Evolutionary conservation across 306 rosid species (phyloP), one percentile per base, ranked within the genome.

Genomic region (Cyclanthera cordifolia): DNA sequence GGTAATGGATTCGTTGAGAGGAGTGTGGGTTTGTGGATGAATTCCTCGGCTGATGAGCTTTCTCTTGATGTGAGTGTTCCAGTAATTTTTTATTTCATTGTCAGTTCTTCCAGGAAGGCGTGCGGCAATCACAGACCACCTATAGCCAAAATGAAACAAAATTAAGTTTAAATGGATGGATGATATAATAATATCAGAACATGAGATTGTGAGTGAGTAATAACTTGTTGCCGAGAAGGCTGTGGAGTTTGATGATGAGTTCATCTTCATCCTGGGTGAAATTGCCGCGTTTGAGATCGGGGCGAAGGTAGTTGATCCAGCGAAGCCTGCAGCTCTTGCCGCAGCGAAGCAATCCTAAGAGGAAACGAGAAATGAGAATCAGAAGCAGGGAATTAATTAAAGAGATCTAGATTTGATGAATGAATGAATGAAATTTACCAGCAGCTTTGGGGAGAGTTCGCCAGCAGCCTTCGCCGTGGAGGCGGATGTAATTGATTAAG

Each of bases 401-500:
- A 4, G 4, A 20, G 19, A 4, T 3, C 0, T 28, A 14, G 8
- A 3, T 0, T 3, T 3, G 6, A 0, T 32, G 17, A 10, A 12
- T 46, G 1, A 0, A 1, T 4, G 3, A 0, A 2, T 5, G 34
- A 8, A 5, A 28, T 27, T 7, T 61, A 87, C 93, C 94, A 0
- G 94, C 94, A 16, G 85, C 71, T 72, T 81, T 85, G 16, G 94
- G 94, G 49, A 87, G 94, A 66, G 90, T 84, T 4, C 94, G 90
- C 94, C 94, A 87, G 69, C 86, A 82, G n/a, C 94, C 94, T 59
- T 87, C 90, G 39, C 94, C 94, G 11, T 84, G 94, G 72, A 73
- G 17, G 49, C 90, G 87, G 63, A 87, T 84, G 73, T 87, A 79
- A 48, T 87, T 86, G 50, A 85, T 77, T 23, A 87, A 86, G 77